Percentiles rank a stretch among this genome's conserved stretches.
Evolutionary conservation across 768 basidiomycete species (phyloP).

Genomic region (Tricholoma hemisulphureum): DNA sequence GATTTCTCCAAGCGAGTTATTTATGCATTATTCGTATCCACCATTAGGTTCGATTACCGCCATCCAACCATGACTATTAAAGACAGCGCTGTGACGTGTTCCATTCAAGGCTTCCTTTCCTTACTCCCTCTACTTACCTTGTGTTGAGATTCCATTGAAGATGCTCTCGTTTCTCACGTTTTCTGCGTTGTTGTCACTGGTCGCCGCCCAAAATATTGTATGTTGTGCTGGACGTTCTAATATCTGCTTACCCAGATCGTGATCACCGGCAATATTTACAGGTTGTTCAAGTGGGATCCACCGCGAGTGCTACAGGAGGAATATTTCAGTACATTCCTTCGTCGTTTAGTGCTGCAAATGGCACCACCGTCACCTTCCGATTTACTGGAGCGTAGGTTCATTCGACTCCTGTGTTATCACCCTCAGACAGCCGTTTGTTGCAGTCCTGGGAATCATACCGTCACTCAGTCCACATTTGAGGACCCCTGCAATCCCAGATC

Average conservation of each 20-base stretch:
- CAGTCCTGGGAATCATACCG: slow-evolving; percentile 52
- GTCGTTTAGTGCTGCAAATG: slow-evolving; percentile 40
- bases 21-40: not conserved
- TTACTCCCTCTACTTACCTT: not conserved
- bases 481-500: slow-evolving; percentile 43
- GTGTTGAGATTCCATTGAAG: not conserved
- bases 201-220: slow-evolving; percentile 21
- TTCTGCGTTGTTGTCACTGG: slow-evolving; percentile 12
- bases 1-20: too few species aligned
- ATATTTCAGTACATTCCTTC: slow-evolving; percentile 48
- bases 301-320: slow-evolving; percentile 26
- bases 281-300: slow-evolving; percentile 42
- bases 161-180: slow-evolving; percentile 11
- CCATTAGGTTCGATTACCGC: not conserved
- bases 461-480: slow-evolving; percentile 50
- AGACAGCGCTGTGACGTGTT: not conserved
- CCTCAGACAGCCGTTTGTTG: not conserved
- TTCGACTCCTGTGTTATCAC: not conserved
- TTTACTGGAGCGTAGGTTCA: slow-evolving; percentile 44
- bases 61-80: not conserved
- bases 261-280: slow-evolving; percentile 9
- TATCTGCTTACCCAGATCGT: not conserved
- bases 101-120: not conserved
- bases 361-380: slow-evolving; percentile 48
- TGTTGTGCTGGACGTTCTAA: not conserved